A percentile compares a stretch with the other conserved stretches of the same genome.
Evolutionary conservation across 176 grass and related monocot genomes (phyloP).

Genomic region (Areca catechu): DNA sequence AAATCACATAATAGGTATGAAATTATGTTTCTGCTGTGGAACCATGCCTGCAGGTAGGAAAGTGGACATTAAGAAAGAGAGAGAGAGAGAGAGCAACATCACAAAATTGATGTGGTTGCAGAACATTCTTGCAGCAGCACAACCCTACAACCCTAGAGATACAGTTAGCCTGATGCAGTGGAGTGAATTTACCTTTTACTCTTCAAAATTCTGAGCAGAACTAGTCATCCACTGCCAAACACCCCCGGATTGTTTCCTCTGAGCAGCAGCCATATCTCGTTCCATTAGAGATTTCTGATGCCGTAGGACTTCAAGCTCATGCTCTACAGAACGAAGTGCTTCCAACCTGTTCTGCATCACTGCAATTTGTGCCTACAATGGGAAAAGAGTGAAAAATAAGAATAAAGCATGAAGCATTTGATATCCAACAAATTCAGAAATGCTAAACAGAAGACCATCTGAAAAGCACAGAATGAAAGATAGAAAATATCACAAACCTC

Average conservation of each 20-base stretch:
- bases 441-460: constrained; percentile 16
- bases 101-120: no score
- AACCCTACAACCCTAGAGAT: no score
- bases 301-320: constrained; percentile 47
- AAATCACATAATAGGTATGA: no score
- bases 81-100: no score
- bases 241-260: constrained; percentile 55
- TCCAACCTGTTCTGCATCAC: constrained; percentile 51
- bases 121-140: no score
- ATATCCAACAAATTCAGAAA: neutral
- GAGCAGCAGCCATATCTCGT: constrained; percentile 42
- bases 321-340: constrained; percentile 55
- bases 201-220: constrained; percentile 37
- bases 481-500: constrained; percentile 45
- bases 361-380: constrained; percentile 63
- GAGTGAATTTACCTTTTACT: constrained; percentile 47
- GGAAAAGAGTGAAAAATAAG: constrained; percentile 13
- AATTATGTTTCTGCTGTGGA: no score
- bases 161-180: no score
- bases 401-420: neutral
- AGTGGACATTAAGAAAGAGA: no score
- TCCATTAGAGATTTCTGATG: constrained; percentile 68
- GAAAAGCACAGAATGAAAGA: constrained; percentile 3
- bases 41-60: no score
- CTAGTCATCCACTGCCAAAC: constrained; percentile 89